Percentiles rank a stretch among this genome's conserved stretches.
These are phyloP conservation scores for Senna siamea DNA, from an alignment of 306 rosid genomes.

Conservation along the genomic window DNA sequence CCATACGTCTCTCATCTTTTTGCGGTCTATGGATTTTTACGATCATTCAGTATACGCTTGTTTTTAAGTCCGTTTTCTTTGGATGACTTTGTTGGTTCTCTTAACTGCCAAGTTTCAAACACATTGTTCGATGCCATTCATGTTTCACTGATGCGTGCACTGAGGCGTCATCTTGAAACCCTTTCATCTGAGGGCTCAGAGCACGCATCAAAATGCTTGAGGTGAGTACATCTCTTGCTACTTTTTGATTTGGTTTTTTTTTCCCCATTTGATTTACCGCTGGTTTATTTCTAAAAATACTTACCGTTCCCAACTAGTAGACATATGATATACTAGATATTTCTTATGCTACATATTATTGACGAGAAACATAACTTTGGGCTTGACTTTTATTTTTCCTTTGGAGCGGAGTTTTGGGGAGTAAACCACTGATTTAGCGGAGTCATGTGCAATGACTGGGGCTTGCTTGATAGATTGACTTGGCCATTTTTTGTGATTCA, in stretches of 20 bases:
- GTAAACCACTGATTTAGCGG: not conserved
- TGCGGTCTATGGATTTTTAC: conserved; percentile 80
- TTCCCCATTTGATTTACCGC: not conserved
- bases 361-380: not conserved
- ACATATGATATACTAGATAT: conserved; percentile 12
- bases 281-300: not conserved
- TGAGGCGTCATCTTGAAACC: conserved; percentile 72
- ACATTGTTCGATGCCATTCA: conserved; percentile 79
- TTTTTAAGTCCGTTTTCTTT: conserved; percentile 76
- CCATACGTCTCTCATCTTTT: conserved; percentile 71
- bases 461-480: conserved; percentile 81
- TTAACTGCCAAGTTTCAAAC: conserved; percentile 64
- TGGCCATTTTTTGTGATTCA: conserved; percentile 83
- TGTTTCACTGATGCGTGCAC: conserved; percentile 69
- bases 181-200: conserved; percentile 70
- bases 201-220: conserved; percentile 71
- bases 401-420: not conserved
- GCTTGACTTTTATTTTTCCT: not conserved
- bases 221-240: conserved; percentile 49
- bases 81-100: conserved; percentile 91
- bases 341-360: not conserved
- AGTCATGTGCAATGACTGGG: conserved; percentile 88
- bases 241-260: conserved; percentile 1
- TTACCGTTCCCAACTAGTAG: not conserved
- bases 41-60: conserved; percentile 73